These are phyloP conservation scores for Rhytidhysteron rufulum DNA, from an alignment of 2,329 filamentous ascomycete genomes.

Conservation along the genomic window DNA sequence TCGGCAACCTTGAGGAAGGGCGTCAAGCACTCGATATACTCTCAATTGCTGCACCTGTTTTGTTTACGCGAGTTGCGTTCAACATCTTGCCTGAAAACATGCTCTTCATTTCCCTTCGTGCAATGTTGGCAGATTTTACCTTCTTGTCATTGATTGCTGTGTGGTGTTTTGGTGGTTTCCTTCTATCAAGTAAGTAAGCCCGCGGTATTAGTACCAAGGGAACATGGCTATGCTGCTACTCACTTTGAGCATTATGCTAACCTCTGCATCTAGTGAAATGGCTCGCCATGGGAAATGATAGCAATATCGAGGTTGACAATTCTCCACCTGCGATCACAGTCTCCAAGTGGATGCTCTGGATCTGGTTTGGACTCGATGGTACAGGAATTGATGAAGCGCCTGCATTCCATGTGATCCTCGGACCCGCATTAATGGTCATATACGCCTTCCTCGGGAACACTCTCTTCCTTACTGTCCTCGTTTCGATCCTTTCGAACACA, in stretches of 20 bases:
- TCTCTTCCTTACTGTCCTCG: slow-evolving; percentile 81
- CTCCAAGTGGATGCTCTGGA: slow-evolving; percentile 88
- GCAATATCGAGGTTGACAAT: slow-evolving; percentile 23
- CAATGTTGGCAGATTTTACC: slow-evolving; percentile 86
- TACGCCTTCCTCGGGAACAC: slow-evolving; percentile 87
- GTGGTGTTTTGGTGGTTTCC: slow-evolving; percentile 82
- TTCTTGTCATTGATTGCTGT: slow-evolving; percentile 68
- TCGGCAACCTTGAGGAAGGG: slow-evolving; percentile 45
- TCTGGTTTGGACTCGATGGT: slow-evolving; percentile 83
- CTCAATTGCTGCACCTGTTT: slow-evolving; percentile 72
- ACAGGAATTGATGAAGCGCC: slow-evolving; percentile 55
- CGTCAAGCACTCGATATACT: slow-evolving; percentile 74
- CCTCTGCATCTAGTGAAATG: no score
- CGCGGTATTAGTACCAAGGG: no score
- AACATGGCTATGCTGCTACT: no score
- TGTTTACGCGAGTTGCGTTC: slow-evolving; percentile 76
- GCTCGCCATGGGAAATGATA: slow-evolving; percentile 53
- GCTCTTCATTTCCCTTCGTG: slow-evolving; percentile 73
- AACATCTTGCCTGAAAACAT: slow-evolving; percentile 80
- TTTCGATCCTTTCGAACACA: slow-evolving; percentile 81
- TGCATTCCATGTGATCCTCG: slow-evolving; percentile 75
- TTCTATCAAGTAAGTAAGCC: no score
- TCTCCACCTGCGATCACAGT: slow-evolving; percentile 63
- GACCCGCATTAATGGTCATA: slow-evolving; percentile 73
- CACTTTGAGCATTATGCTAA: no score